Evolutionary conservation across 371 early-diverging fungal genomes (phyloP), one percentile per base, ranked within the genome.

Genomic region (Fennellomyces sp.): DNA sequence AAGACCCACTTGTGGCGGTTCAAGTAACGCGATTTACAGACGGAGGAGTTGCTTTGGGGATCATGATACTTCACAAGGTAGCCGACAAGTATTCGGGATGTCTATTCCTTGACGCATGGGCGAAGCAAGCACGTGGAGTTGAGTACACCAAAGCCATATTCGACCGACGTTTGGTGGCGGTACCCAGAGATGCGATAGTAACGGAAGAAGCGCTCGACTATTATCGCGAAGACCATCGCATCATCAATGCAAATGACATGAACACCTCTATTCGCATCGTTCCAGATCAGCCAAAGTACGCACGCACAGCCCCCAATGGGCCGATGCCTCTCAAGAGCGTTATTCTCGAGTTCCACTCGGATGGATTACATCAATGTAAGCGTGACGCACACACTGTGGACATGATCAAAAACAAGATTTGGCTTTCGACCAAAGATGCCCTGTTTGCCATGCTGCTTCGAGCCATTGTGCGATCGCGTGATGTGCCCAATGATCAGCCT

Each of bases 21-120:
- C 72, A 72, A 58, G 21, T 68, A 2, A 72, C 70, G 19, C 70
- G 76, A 15, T 76, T 76, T 26, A 21, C 23, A 17, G 76, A 76
- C 60, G 72, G 70, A 0, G 76, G 76, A 15, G 76, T 76, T 12
- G 72, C 70, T 3, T 23, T 76, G 17, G 73, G 70, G 3, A 56
- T 76, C 17, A 76, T 72, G 76, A 64, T 76, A 3, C 57, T 72
- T 1, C 76, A 76, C 31, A 76, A 76, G 27, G 49, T 76, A 8
- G 76, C 76, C 15, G 76, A 76, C 27, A 68, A 51, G 6, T 70
- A 76, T 52, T 76, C 76, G 8, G 48, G 52, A 0, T 68, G 66
- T 25, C 55, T 69, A 11, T 76, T 76, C 56, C 51, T 76, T 4
- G 73, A 76, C 39, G 70, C 72, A 11, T 76, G 76, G 76, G 64